Base-by-base conservation (phyloP, 176 grass and related monocot genomes). In the Secale cereale region DNA sequence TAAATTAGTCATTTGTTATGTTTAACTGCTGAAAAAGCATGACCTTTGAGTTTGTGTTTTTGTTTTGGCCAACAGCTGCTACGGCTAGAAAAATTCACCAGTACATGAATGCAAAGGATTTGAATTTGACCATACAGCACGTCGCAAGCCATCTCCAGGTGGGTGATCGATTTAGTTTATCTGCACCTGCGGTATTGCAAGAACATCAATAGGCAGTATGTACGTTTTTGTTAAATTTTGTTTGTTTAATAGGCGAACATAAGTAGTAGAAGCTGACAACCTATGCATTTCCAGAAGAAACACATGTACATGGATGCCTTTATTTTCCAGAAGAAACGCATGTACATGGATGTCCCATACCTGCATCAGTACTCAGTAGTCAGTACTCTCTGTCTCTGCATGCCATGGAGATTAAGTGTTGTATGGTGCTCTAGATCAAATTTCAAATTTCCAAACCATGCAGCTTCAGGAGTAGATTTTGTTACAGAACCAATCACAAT, bases 91-190 rank as follows among this genome's bases (percentile, higher is more conserved):
- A 3, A 7, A 83, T 83, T 70, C 37, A 7, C 32, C 25, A 26
- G 37, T 16, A 17, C 19, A 88, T 88, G 86, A 88, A 88, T 78
- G 37, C 71, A 10, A 63, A 63, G 16, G 2, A 46, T 78, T 71
- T 83, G 29, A 83, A 36, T 78, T 71, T 88, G 37, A 88, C 74
- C 7, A 2, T 5, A 0, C 45, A 63, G 10, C 80, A 88, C 9
- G 7, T 88, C 37, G 15, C 39, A 70, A 83, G 86, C 64, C 86
- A 78, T 83, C 86, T 88, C 45, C 52, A 83, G 81, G 86, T 88
- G 37, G 50, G 29, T 77, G 15, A 70, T 70, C 70, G 13, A 32
- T 68, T 59, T 57, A 68, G 39, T 73, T 69, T 32, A 67, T 72
- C 32, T 79, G 29, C 65, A 85, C 4, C 14, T 73, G 23, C 1